phyloP scores from a whole-genome alignment of 2,329 filamentous ascomycete genomes.

The Setomelanomma holmii region DNA sequence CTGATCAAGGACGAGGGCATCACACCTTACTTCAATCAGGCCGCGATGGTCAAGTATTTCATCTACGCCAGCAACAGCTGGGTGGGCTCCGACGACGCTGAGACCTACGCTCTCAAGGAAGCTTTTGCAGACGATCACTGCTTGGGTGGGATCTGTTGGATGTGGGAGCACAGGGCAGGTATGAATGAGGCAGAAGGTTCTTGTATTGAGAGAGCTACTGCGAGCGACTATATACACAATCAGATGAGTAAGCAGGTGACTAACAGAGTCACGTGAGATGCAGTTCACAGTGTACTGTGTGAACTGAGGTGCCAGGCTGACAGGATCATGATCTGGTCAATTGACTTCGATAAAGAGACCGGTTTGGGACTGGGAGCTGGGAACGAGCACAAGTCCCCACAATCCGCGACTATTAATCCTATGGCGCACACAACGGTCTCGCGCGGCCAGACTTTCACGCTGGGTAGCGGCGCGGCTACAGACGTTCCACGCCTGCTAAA shows the following conservation, averaged over 20 bases:
- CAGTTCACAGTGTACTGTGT: too few relatives aligned
- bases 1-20: constrained; percentile 11
- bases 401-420: neutral
- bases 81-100: constrained; percentile 32
- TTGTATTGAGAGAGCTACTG: too few relatives aligned
- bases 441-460: constrained; percentile 10
- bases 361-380: constrained; percentile 9
- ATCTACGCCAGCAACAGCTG: constrained; percentile 42
- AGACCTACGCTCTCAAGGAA: constrained; percentile 57
- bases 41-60: constrained; percentile 27
- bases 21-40: constrained; percentile 18
- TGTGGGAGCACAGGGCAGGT: too few relatives aligned
- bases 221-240: too few relatives aligned
- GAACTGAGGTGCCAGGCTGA: too few relatives aligned
- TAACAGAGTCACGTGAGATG: too few relatives aligned
- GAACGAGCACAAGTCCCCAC: neutral
- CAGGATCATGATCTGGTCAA: neutral
- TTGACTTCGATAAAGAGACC: neutral
- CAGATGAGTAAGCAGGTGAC: too few relatives aligned
- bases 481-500: constrained; percentile 11
- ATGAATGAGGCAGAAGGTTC: too few relatives aligned
- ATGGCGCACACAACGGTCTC: constrained; percentile 10
- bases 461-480: constrained; percentile 5
- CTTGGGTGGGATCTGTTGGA: too few relatives aligned
- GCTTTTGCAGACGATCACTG: constrained; percentile 45